A percentile compares a stretch with the other conserved stretches of the same genome.
phyloP scores from a whole-genome alignment of 1,284 basidiomycete genomes.

The Coniferiporia sulphurascens region DNA sequence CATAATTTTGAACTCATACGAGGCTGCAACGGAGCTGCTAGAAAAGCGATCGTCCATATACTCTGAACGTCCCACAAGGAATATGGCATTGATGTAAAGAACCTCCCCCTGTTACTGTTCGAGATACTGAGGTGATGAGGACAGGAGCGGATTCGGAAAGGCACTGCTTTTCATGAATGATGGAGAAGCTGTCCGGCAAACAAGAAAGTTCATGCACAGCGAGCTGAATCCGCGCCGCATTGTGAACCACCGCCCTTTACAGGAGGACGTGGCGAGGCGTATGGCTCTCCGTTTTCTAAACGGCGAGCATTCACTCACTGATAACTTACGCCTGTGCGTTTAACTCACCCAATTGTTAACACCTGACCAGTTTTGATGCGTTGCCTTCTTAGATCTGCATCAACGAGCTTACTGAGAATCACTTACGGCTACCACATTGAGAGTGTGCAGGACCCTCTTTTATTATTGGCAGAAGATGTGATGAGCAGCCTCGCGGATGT shows the following conservation, averaged over 20 bases:
- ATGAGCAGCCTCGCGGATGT: slow-evolving; percentile 7
- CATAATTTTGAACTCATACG: neutral
- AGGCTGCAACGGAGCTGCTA: neutral
- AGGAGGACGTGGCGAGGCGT: slow-evolving; percentile 2
- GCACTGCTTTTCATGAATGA: neutral
- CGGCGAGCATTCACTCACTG: neutral
- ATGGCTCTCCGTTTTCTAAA: neutral
- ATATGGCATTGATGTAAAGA: neutral
- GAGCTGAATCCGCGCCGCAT: neutral
- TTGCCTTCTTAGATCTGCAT: neutral
- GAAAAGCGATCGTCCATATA: neutral
- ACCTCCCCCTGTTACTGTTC: neutral
- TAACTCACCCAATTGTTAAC: neutral
- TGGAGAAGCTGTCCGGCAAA: neutral
- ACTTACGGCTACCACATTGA: slow-evolving; percentile 16
- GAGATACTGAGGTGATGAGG: no score
- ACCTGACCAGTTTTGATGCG: neutral
- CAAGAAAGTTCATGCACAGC: neutral
- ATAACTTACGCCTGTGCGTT: slow-evolving; percentile 1
- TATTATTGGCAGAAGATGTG: slow-evolving; percentile 2
- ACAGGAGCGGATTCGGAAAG: neutral
- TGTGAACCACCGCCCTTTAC: neutral
- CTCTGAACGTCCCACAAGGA: neutral
- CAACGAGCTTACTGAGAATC: slow-evolving; percentile 9
- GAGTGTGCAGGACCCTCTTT: slow-evolving; percentile 10